phyloP scores from a whole-genome alignment of 805 yeast genomes.

The Maudiozyma pseudohumilis region DNA sequence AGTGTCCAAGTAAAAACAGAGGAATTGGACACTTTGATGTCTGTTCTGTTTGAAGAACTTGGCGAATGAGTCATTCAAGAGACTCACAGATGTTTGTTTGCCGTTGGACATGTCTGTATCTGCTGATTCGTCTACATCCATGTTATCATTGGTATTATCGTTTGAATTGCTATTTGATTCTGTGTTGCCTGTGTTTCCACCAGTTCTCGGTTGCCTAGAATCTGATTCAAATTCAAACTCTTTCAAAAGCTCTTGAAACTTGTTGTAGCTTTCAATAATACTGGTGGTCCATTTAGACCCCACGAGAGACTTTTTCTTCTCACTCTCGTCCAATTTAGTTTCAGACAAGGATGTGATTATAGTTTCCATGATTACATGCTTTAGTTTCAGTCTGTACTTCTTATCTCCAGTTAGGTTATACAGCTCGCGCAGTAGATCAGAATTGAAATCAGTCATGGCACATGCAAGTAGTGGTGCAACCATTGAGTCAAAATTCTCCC shows the following conservation, averaged over 20 bases:
- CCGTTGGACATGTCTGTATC: neutral
- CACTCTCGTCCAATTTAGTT: slow-evolving; percentile 4
- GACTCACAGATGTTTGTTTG: neutral
- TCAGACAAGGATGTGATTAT: slow-evolving; percentile 12
- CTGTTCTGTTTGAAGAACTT: slow-evolving; percentile 44
- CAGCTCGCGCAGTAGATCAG: slow-evolving; percentile 10
- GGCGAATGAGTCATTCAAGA: slow-evolving; percentile 44
- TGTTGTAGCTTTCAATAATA: slow-evolving; percentile 41
- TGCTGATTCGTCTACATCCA: slow-evolving; percentile 34
- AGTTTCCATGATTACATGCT: slow-evolving; percentile 10
- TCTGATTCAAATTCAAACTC: slow-evolving; percentile 27
- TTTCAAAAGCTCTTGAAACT: slow-evolving; percentile 40
- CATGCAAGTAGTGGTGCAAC: slow-evolving; percentile 7
- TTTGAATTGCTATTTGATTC: neutral
- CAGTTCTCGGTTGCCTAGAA: slow-evolving; percentile 21
- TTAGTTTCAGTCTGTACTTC: slow-evolving; percentile 8
- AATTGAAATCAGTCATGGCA: slow-evolving; percentile 8
- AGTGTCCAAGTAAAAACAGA: slow-evolving; percentile 52
- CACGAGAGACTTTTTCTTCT: slow-evolving; percentile 12
- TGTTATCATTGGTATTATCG: neutral
- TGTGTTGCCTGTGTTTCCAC: slow-evolving; percentile 6
- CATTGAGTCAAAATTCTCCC: slow-evolving; percentile 10
- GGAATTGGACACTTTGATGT: slow-evolving; percentile 39
- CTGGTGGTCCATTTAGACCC: slow-evolving; percentile 64
- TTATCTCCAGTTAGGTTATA: slow-evolving; percentile 11